Conservation (phyloP, 1,284 basidiomycete species). For the Ustilago lituana region DNA sequence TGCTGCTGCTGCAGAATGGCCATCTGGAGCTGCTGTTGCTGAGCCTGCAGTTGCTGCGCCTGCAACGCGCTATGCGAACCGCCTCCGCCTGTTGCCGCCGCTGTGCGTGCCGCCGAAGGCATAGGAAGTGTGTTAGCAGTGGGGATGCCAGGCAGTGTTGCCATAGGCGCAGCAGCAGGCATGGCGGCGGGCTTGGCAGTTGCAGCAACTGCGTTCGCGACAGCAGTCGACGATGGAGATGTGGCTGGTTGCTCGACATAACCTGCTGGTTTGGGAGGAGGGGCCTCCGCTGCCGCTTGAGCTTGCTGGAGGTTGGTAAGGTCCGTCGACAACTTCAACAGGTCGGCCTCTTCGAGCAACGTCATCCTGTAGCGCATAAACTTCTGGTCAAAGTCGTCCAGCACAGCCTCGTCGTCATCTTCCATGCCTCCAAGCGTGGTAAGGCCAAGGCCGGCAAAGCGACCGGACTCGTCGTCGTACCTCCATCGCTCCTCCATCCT, state of each 20-base stretch:
- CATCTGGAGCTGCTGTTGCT: conserved; percentile 45
- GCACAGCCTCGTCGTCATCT: conserved; percentile 65
- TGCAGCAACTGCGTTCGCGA: conserved; percentile 19
- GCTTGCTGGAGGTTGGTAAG: conserved; percentile 64
- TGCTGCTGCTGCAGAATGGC: conserved; percentile 45
- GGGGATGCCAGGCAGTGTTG: conserved; percentile 30
- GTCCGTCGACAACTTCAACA: conserved; percentile 64
- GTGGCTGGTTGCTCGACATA: conserved; percentile 40
- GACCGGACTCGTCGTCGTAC: conserved; percentile 65
- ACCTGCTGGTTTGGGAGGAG: conserved; percentile 47
- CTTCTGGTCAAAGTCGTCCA: conserved; percentile 66
- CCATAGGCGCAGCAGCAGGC: conserved; percentile 20
- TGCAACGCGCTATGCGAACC: conserved; percentile 38
- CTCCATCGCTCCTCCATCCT: conserved; percentile 61
- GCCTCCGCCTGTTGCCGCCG: conserved; percentile 31
- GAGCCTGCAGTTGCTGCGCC: conserved; percentile 36
- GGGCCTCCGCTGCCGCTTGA: conserved; percentile 58
- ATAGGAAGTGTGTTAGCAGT: conserved; percentile 22
- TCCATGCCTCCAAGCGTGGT: conserved; percentile 66
- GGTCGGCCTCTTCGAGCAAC: conserved; percentile 62
- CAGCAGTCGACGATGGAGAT: conserved; percentile 15
- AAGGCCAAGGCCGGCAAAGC: conserved; percentile 64
- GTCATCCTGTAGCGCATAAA: conserved; percentile 66
- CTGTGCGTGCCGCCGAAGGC: conserved; percentile 40
- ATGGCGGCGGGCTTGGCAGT: conserved; percentile 18